Evolutionary conservation across 805 yeast species (phyloP).

Genomic region (Yamadazyma phyllophila): DNA sequence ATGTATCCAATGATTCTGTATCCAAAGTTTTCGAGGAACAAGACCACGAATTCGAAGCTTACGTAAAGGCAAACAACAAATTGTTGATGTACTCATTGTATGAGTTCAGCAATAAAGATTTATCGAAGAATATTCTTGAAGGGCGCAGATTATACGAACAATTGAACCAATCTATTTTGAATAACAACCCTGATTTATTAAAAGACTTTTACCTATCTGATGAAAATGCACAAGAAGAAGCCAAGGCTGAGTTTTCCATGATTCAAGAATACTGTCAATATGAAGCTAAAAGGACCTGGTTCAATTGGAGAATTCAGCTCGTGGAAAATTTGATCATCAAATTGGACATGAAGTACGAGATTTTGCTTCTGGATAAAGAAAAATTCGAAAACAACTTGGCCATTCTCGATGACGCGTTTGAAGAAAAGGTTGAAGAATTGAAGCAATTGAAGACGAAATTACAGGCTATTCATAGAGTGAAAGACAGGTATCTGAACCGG

Average conservation of each 20-base stretch:
- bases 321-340: constrained; percentile 43
- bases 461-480: not conserved
- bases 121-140: constrained; percentile 48
- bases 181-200: constrained; percentile 50
- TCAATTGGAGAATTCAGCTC: constrained; percentile 58
- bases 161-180: constrained; percentile 44
- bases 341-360: constrained; percentile 16
- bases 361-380: constrained; percentile 11
- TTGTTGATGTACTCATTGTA: constrained; percentile 47
- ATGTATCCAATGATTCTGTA: constrained; percentile 22
- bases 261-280: constrained; percentile 51
- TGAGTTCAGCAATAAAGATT: constrained; percentile 54
- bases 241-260: constrained; percentile 48
- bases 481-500: constrained; percentile 12
- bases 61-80: constrained; percentile 36
- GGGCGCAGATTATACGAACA: constrained; percentile 48
- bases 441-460: constrained; percentile 17
- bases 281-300: constrained; percentile 58
- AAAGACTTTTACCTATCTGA: constrained; percentile 45
- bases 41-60: constrained; percentile 28
- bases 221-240: constrained; percentile 33
- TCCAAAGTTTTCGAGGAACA: constrained; percentile 12
- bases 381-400: constrained; percentile 7
- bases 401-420: constrained; percentile 8
- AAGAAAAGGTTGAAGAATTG: constrained; percentile 8